These are phyloP conservation scores for Phellopilus nigrolimitatus DNA, from an alignment of 1,284 basidiomycete species.

Conservation along the genomic window DNA sequence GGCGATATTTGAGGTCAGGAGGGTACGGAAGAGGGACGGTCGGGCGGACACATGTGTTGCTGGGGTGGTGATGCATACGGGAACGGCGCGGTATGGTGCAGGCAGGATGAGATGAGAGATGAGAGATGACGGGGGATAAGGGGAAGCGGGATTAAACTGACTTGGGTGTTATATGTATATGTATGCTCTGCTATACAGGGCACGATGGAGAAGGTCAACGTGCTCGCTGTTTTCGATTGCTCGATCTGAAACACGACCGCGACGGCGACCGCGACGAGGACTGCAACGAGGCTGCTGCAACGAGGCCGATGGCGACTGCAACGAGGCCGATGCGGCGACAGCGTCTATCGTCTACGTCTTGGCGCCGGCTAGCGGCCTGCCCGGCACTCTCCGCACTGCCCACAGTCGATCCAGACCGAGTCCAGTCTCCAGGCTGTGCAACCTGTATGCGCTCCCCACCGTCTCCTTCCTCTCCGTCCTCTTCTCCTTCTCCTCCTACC, in stretches of 20 bases:
- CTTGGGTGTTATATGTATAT: background rate
- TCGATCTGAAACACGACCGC: too few relatives aligned
- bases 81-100: constrained; percentile 12
- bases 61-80: constrained; percentile 29
- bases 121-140: background rate
- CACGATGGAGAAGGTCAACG: too few relatives aligned
- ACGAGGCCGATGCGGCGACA: background rate
- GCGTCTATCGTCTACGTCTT: too few relatives aligned
- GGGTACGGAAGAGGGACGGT: constrained; percentile 27
- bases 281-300: background rate
- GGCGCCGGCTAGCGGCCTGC: background rate
- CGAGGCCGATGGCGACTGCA: background rate
- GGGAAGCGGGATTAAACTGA: background rate
- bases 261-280: too few relatives aligned
- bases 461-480: background rate
- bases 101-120: background rate
- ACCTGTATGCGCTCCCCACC: too few relatives aligned
- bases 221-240: too few relatives aligned
- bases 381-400: constrained; percentile 1
- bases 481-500: background rate
- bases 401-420: too few relatives aligned
- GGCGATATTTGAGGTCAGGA: constrained; percentile 26
- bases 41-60: background rate
- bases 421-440: too few relatives aligned
- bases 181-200: background rate